Percentiles rank a stretch among this genome's conserved stretches.
Conservation (phyloP, 148 eudicot genomes). For the Polygonum aviculare region DNA sequence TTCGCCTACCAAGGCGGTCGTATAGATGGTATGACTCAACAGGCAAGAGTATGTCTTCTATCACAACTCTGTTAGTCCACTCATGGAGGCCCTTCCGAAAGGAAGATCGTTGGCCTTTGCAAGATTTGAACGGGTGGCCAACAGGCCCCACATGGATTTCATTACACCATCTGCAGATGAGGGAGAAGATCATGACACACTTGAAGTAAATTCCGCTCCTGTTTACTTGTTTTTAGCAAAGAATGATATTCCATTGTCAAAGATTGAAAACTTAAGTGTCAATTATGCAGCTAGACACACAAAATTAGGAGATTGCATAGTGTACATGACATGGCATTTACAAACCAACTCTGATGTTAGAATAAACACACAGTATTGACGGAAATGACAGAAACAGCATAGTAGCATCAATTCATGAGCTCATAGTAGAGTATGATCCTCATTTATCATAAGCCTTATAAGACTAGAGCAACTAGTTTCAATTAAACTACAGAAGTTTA, state of each 20-base stretch:
- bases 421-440: neutral
- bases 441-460: neutral
- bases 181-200: neutral
- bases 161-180: constrained; percentile 64
- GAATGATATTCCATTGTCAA: too few relatives aligned
- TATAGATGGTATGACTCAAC: constrained; percentile 75
- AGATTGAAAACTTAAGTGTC: too few relatives aligned
- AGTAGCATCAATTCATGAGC: neutral
- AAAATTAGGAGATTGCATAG: neutral
- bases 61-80: constrained; percentile 52
- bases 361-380: neutral
- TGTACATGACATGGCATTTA: neutral
- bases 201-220: neutral
- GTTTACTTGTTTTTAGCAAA: neutral
- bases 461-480: neutral
- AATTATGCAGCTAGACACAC: neutral
- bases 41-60: constrained; percentile 63
- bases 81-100: constrained; percentile 61
- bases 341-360: neutral
- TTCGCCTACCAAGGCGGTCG: constrained; percentile 78
- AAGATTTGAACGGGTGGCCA: constrained; percentile 90
- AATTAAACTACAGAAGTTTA: neutral
- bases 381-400: neutral
- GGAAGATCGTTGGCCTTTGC: constrained; percentile 64
- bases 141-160: constrained; percentile 88